phyloP scores from a whole-genome alignment of 2,329 filamentous ascomycete species.

The Claviceps maximensis region DNA sequence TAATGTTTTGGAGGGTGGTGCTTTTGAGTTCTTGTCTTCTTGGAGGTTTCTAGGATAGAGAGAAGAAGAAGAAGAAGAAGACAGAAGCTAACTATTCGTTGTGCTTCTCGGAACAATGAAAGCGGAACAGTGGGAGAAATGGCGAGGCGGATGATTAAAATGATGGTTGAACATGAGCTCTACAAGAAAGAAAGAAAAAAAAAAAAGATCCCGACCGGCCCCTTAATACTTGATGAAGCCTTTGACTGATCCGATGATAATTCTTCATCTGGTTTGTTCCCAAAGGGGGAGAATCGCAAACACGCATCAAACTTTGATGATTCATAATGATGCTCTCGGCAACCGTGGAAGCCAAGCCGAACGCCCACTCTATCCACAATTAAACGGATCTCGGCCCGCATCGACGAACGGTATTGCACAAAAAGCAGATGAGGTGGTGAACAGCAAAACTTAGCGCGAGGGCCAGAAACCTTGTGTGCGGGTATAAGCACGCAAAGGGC shows the following conservation, averaged over 20 bases:
- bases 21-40: no score
- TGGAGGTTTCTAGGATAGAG: no score
- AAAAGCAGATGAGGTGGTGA: background rate
- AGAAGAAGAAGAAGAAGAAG: background rate
- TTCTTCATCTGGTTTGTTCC: no score
- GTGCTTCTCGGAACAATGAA: background rate
- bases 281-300: background rate
- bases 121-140: background rate
- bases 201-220: background rate
- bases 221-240: background rate
- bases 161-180: background rate
- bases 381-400: background rate
- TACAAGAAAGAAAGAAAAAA: background rate
- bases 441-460: background rate
- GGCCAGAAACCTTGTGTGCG: background rate
- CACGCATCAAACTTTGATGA: background rate
- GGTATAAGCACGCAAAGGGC: background rate
- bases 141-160: background rate
- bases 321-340: slow-evolving; percentile 1
- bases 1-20: no score
- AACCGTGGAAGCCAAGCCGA: no score
- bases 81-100: background rate
- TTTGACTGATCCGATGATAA: no score
- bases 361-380: background rate
- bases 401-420: background rate